Percentiles rank a stretch among this genome's conserved stretches.
Conservation (phyloP, 768 basidiomycete species). For the Agrocybe praecox region DNA sequence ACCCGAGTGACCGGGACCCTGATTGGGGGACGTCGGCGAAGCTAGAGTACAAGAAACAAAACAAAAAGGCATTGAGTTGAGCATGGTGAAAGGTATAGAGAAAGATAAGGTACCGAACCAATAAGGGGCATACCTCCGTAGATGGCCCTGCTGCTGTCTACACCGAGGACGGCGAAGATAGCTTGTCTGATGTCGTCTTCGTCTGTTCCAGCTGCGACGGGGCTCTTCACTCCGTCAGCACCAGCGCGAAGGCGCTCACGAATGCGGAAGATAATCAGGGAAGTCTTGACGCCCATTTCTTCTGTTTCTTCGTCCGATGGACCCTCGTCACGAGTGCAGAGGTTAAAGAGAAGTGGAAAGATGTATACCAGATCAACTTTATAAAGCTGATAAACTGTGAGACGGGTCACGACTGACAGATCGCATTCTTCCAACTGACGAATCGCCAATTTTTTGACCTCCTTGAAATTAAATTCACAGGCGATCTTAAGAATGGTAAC, state of each 20-base stretch:
- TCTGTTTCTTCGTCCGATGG: constrained; percentile 56
- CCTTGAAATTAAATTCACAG: constrained; percentile 51
- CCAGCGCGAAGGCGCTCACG: constrained; percentile 47
- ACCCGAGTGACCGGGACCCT: not conserved
- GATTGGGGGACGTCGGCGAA: not conserved
- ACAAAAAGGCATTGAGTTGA: not conserved
- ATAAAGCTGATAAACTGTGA: constrained; percentile 56
- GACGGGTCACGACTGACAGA: constrained; percentile 21
- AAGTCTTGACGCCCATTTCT: constrained; percentile 51
- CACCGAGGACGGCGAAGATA: constrained; percentile 10
- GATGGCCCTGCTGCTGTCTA: constrained; percentile 1
- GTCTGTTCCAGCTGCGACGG: constrained; percentile 9
- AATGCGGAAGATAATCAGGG: constrained; percentile 50
- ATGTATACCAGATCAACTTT: constrained; percentile 45
- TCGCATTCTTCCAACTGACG: constrained; percentile 46
- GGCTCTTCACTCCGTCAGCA: constrained; percentile 8
- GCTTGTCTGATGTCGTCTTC: constrained; percentile 12
- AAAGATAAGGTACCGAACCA: not conserved
- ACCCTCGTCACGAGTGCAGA: constrained; percentile 52
- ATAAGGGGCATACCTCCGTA: constrained; percentile 13
- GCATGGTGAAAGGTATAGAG: not conserved
- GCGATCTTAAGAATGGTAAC: constrained; percentile 59
- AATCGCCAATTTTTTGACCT: constrained; percentile 57
- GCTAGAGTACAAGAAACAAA: not conserved
- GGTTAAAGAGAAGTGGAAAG: constrained; percentile 51